Evolutionary conservation across 192 early-diverging fungal genomes (phyloP).

Genomic region (Coemansia umbellata): DNA sequence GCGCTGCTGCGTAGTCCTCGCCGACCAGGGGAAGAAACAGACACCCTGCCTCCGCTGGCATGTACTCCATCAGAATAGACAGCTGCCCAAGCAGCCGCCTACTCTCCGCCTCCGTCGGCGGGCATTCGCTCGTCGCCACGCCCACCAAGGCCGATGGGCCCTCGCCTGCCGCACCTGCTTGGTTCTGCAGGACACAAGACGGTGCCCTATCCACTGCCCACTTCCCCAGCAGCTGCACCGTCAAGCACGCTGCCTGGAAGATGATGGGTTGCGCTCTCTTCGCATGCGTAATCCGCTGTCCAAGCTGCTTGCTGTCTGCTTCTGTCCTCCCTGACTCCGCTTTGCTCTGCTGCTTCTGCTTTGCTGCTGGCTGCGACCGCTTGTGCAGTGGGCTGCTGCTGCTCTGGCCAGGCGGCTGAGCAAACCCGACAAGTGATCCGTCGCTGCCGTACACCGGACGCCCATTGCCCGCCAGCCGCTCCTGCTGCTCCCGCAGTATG

Average conservation of each 20-base stretch:
- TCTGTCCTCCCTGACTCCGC: background rate
- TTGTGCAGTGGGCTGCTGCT: background rate
- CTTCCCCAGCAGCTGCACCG: conserved; percentile 23
- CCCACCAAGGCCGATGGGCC: conserved; percentile 7
- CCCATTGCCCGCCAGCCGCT: conserved; percentile 29
- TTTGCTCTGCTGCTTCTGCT: conserved; percentile 9
- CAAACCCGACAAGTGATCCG: conserved; percentile 42
- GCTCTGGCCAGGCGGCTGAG: conserved; percentile 6
- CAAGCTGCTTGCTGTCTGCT: conserved; percentile 31
- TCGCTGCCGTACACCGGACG: conserved; percentile 46
- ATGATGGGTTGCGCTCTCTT: conserved; percentile 28
- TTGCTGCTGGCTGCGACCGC: background rate
- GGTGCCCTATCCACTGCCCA: conserved; percentile 8
- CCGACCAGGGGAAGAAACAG: conserved; percentile 34
- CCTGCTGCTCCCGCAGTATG: conserved; percentile 37
- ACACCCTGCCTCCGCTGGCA: conserved; percentile 33
- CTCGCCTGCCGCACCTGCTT: background rate
- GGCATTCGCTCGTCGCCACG: background rate
- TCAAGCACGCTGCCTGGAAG: conserved; percentile 39
- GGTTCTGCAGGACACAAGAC: background rate
- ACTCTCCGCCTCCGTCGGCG: conserved; percentile 13
- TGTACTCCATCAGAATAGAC: conserved; percentile 46
- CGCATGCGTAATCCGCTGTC: conserved; percentile 43
- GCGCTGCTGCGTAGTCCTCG: conserved; percentile 15
- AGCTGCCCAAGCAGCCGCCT: conserved; percentile 27